Base-by-base conservation (phyloP, 2,329 filamentous ascomycete genomes). In the Neofusicoccum laricinum region DNA sequence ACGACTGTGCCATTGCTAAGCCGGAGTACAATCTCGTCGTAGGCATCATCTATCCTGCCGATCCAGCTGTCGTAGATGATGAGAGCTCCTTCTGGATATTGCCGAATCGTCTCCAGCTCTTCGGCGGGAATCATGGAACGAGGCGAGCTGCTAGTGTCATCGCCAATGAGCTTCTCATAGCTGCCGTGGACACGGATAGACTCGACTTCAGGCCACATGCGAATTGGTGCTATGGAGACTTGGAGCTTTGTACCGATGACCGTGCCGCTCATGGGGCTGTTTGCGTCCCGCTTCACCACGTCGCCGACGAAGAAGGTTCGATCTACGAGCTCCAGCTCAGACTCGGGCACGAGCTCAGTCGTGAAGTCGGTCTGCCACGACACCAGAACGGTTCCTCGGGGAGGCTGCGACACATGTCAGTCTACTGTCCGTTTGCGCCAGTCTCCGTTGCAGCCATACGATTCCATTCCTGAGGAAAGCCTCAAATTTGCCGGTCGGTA, bases 31-130 rank as follows among this genome's bases (percentile, higher is more conserved):
- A 86, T 76, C 59, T 83, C 80, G 53, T 83, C 79, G 34, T 79
- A 76, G 49, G 83, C 76, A 2, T 80, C 77, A 58, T 82, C 78
- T 4, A 88, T 79, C 11, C 80, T 73, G 1, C 86, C 86, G 3
- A 88, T 71, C 82, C 85, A 87, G 67, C 84, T 79, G 17, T 81
- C 76, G 70, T 83, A 85, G 12, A 86, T 76, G 21, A 87, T 76
- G 36, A 84, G 76, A 61, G 85, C 82, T 4, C 83, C 83, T 66
- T 82, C 80, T 5, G 76, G 70, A 66, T 80, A 81, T 53, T 82
- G 74, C 65, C 81, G 76, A 12, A 79, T 76, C 63, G 77, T 76
- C 63, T 74, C 72, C 6, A 85, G 71, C 65, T 85, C 83, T 58
- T 77, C 73, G 3, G 78, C 73, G 3, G 80, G 77, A 2, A 84